Conservation (phyloP, 192 early-diverging fungal genomes). For the Rhizophagus sp. region DNA sequence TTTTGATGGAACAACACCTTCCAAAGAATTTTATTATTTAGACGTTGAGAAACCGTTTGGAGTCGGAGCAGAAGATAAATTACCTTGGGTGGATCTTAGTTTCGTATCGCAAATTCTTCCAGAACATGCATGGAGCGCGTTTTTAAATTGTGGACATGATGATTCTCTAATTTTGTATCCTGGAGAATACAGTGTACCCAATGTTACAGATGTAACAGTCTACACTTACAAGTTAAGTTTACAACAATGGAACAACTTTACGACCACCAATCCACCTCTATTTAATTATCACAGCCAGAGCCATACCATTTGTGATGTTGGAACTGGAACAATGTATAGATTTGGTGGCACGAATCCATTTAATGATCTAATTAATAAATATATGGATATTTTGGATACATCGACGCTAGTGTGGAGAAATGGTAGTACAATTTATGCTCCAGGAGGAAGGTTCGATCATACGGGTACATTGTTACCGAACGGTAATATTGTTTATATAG, state of each 20-base stretch:
- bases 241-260: neutral
- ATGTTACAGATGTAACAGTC: too few species aligned
- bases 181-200: too few species aligned
- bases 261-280: neutral
- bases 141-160: neutral
- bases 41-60: neutral
- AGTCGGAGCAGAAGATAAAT: neutral
- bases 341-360: too few species aligned
- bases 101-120: neutral
- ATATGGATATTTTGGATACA: constrained; percentile 7
- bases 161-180: neutral
- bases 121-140: constrained; percentile 1
- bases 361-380: neutral
- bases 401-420: neutral
- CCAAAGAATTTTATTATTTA: constrained; percentile 7
- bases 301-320: too few species aligned
- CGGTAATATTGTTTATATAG: neutral
- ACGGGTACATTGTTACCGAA: constrained; percentile 4
- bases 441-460: neutral
- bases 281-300: neutral
- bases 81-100: constrained; percentile 1
- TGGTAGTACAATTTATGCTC: neutral
- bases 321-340: too few species aligned
- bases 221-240: neutral
- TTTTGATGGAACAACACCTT: neutral